A percentile compares a stretch with the other conserved stretches of the same genome.
phyloP scores from a whole-genome alignment of 345 rosid genomes.

The Linum trigynum region DNA sequence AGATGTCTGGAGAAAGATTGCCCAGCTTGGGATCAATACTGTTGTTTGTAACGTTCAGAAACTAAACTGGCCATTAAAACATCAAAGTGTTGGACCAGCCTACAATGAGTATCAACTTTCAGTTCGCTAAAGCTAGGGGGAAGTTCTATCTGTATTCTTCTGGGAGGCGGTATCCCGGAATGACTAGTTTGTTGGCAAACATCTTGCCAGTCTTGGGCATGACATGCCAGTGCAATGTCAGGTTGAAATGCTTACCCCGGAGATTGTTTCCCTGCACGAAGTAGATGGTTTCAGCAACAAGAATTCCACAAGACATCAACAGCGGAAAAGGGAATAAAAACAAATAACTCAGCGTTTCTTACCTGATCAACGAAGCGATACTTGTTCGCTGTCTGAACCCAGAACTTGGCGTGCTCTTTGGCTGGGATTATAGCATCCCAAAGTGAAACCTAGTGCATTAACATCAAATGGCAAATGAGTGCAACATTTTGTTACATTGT shows the following conservation, averaged over 20 bases:
- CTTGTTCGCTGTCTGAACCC: slow-evolving; percentile 67
- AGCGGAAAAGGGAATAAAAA: neutral
- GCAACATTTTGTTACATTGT: neutral
- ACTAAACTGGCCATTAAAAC: no score
- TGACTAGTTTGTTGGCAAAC: slow-evolving; percentile 63
- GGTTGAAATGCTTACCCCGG: slow-evolving; percentile 70
- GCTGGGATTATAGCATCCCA: slow-evolving; percentile 91
- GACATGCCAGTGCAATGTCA: slow-evolving; percentile 91
- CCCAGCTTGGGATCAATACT: no score
- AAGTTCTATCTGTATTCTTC: slow-evolving; percentile 46
- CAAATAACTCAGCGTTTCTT: neutral
- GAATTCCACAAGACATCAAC: neutral
- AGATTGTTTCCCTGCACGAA: slow-evolving; percentile 64
- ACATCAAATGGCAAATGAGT: slow-evolving; percentile 7
- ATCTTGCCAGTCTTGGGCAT: slow-evolving; percentile 97
- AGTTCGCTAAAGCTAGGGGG: neutral
- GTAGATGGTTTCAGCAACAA: slow-evolving; percentile 3
- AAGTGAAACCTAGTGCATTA: slow-evolving; percentile 54
- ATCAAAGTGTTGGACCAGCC: neutral
- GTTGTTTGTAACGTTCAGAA: no score
- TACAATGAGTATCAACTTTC: no score
- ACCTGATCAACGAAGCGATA: slow-evolving; percentile 97
- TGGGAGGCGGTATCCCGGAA: slow-evolving; percentile 69
- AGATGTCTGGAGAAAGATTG: no score
- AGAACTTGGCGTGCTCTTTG: slow-evolving; percentile 74